These are phyloP conservation scores for Phoma herbarum DNA, from an alignment of 2,329 filamentous ascomycete genomes.

Conservation along the genomic window DNA sequence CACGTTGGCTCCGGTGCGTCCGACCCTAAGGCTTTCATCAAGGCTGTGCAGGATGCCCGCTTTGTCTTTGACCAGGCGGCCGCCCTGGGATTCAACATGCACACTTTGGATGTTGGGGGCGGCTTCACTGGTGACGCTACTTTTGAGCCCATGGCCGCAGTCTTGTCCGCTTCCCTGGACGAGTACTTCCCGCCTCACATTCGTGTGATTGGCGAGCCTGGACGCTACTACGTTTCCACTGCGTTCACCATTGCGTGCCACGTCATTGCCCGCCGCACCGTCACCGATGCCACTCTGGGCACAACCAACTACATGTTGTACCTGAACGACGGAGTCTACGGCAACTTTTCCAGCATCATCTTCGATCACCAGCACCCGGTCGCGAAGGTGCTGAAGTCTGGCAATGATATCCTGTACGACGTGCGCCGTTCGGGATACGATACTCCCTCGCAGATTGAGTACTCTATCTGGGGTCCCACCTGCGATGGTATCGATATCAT, in stretches of 20 bases:
- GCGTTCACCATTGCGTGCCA: conserved; percentile 96
- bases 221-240: conserved; percentile 91
- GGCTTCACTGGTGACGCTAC: conserved; percentile 91
- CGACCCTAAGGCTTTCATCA: conserved; percentile 89
- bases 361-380: conserved; percentile 96
- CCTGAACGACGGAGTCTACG: conserved; percentile 96
- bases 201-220: conserved; percentile 92
- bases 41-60: conserved; percentile 89
- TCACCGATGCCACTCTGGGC: conserved; percentile 72
- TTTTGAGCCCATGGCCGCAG: conserved; percentile 88
- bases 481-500: conserved; percentile 98
- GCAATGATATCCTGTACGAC: conserved; percentile 65
- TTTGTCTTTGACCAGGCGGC: conserved; percentile 86
- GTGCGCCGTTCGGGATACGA: conserved; percentile 48
- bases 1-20: conserved; percentile 97
- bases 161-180: conserved; percentile 81
- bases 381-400: conserved; percentile 78
- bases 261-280: conserved; percentile 91
- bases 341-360: conserved; percentile 99
- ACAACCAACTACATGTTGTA: conserved; percentile 93
- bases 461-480: conserved; percentile 97
- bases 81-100: conserved; percentile 78
- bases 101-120: conserved; percentile 91
- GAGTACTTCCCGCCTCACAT: conserved; percentile 85
- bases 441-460: conserved; percentile 71